These are phyloP conservation scores for Monosporascus sp. DNA, from an alignment of 2,329 filamentous ascomycete species.

Conservation along the genomic window DNA sequence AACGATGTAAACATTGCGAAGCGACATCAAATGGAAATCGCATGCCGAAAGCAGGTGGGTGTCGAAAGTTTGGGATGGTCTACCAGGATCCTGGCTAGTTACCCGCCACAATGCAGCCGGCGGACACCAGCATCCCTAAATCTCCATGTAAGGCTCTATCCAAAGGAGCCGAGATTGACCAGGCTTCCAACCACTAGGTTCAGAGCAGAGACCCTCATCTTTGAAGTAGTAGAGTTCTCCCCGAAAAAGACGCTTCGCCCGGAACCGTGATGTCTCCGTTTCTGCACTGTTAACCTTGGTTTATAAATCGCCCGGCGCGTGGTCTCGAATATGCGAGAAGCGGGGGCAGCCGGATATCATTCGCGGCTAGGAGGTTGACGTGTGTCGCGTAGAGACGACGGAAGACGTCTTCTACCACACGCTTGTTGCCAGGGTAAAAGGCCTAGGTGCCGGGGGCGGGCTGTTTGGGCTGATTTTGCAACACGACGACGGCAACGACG, in stretches of 20 bases:
- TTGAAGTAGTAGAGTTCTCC: neutral
- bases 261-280: too few species aligned
- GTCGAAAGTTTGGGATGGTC: neutral
- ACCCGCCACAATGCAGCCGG: neutral
- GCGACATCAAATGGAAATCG: neutral
- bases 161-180: neutral
- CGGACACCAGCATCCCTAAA: neutral
- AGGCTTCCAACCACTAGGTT: neutral
- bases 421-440: neutral
- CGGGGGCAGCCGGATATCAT: too few species aligned
- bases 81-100: neutral
- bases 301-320: too few species aligned
- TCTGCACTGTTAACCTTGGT: too few species aligned
- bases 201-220: neutral
- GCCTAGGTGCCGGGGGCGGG: neutral
- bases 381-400: too few species aligned
- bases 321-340: too few species aligned
- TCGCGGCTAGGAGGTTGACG: too few species aligned
- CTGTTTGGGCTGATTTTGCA: neutral
- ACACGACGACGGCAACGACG: slow-evolving; percentile 33
- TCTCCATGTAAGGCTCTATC: neutral
- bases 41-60: neutral
- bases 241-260: too few species aligned
- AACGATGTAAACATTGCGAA: neutral
- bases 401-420: neutral